Evolutionary conservation across 1,284 basidiomycete genomes (phyloP).

Genomic region (Tylopilus sp.): DNA sequence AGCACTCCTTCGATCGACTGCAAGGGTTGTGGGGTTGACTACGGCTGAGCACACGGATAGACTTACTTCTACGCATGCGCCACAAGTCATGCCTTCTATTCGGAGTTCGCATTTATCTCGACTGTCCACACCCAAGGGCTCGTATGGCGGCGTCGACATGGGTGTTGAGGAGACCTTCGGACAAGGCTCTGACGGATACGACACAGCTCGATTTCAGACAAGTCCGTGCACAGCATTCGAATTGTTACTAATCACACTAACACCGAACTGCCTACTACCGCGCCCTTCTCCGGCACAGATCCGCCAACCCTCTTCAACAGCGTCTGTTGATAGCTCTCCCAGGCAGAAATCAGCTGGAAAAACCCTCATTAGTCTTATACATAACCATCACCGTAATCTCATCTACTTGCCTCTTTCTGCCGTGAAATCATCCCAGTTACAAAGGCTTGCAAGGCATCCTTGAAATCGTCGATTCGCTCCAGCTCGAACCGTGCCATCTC

Average conservation of each 20-base stretch:
- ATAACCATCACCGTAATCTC: neutral
- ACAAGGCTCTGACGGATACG: no score
- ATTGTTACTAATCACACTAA: neutral
- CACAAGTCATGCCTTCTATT: constrained; percentile 91
- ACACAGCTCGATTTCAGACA: constrained; percentile 9
- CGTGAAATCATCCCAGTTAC: constrained; percentile 78
- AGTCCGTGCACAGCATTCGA: no score
- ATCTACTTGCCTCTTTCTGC: constrained; percentile 71
- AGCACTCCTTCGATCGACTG: constrained; percentile 94
- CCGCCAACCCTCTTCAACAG: constrained; percentile 47
- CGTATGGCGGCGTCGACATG: constrained; percentile 19
- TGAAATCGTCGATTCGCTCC: constrained; percentile 90
- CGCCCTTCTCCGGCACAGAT: neutral
- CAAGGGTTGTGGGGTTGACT: neutral
- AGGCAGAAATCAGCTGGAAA: constrained; percentile 57
- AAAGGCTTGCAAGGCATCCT: constrained; percentile 70
- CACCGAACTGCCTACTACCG: neutral
- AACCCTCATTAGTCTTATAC: neutral
- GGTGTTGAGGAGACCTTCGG: constrained; percentile 1
- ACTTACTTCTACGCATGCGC: constrained; percentile 83
- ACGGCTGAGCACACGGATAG: neutral
- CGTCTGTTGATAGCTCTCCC: constrained; percentile 71
- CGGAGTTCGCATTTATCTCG: constrained; percentile 63
- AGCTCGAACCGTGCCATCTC: constrained; percentile 94
- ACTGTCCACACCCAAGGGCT: constrained; percentile 8